Base-by-base conservation (phyloP, 73 alveolate species). In the Tetrahymena malaccensis region DNA sequence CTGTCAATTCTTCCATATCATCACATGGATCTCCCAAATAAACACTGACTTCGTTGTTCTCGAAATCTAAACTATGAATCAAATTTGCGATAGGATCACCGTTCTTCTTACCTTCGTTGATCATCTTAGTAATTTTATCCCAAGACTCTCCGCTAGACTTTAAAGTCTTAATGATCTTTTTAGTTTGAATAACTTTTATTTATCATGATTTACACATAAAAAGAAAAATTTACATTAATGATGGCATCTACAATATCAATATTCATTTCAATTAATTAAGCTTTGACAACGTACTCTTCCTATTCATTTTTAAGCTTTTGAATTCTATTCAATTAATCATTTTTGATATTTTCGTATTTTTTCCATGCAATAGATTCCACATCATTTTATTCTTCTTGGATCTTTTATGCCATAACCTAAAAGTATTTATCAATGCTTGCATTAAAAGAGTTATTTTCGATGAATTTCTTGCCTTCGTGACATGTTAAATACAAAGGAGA, bases 71-170 rank as follows among this genome's bases (percentile, higher is more conserved):
- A 31, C 96, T 96, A 83, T 97, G 96, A 19, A 98, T 97, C 84
- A 97, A 43, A 70, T 96, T 85, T 27, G 99, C 99, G 40, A 97
- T 96, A n/a, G 99, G 98, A 95, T 98, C 97, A 25, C 99, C 99
- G 13, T 97, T 96, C 93, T 97, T 96, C 93, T 97, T 96, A 96
- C 98, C 98, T 35, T 98, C 99, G 43, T 97, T 97, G 37, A 98
- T 98, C 99, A 98, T 97, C 94, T 98, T 97, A 96, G 96, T 84
- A 34, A 98, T 96, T 35, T 97, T 98, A n/a, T 85, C 96, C 99
- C 99, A 98, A 21, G 97, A 93, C 85, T 98, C 96, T 7, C 99
- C 99, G 43, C 93, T 85, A 7, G 34, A 31, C 37, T 70, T 70
- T n/a, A 70, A 31, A 22, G 89, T 70, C 37, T 70, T 70, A 70